Base-by-base conservation (phyloP, 1,284 basidiomycete genomes). In the Leccinum variabile region DNA sequence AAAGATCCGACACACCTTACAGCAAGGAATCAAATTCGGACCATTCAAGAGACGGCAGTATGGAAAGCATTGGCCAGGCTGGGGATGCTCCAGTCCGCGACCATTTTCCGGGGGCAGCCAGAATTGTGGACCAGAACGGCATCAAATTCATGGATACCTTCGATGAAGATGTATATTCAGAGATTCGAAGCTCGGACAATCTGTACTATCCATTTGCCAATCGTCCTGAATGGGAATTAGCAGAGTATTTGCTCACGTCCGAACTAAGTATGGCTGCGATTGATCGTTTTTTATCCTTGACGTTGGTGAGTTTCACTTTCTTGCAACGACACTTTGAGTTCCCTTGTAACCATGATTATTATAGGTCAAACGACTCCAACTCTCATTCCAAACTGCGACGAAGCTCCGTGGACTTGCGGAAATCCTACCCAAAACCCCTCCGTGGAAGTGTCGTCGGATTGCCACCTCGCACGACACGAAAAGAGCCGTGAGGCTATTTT, bases 191-290 rank as follows among this genome's bases (percentile, higher is more conserved):
- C 22, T 5, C 46, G 22, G 32, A 59, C 2, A 59, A 59, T n/a
- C 33, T 52, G 22, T 59, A 59, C 18, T 59, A 50, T 18, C 46
- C 30, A 16, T 59, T 59, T 59, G 46, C 49, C 10, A 25, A 52
- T n/a, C n/a, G 30, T 28, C 14, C 7, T 37, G 57, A 59, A 28
- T 59, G 57, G 57, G 30, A 59, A 30, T 28, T 59, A 18, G 57
- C n/a, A 35, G 46, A 59, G 13, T 59, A 50, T 22, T 50, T 59
- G 18, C 18, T 59, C 6, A 59, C 30, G 3, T 59, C 57, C 4
- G 18, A 10, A 5, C 57, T 59, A 25, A 59, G 57, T 13, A 59
- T 59, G 57, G 44, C 57, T 10, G 33, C 57, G 4, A 59, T 50
- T 37, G 57, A 59, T 37, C 7, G 18, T 16, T 59, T 52, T 52